Evolutionary conservation across 2,329 filamentous ascomycete species (phyloP).

Genomic region (Alternaria sp.): DNA sequence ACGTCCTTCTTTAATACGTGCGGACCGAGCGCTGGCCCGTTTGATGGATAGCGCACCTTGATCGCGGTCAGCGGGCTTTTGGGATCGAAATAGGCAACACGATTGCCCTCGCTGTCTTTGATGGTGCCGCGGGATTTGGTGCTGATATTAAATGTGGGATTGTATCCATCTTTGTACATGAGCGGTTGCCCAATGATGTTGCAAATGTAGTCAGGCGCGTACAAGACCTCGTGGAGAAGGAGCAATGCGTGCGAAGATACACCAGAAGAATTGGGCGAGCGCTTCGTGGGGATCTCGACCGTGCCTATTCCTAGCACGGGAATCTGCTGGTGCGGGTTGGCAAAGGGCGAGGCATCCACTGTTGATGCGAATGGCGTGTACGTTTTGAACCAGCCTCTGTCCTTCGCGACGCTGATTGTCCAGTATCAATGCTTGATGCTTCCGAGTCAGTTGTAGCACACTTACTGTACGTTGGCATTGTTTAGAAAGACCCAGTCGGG

Average conservation of each 20-base stretch:
- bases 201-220: constrained; percentile 23
- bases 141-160: background rate
- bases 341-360: constrained; percentile 3
- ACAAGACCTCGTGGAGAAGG: constrained; percentile 27
- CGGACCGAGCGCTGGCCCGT: constrained; percentile 4
- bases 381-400: constrained; percentile 32
- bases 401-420: constrained; percentile 18
- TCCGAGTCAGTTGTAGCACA: background rate
- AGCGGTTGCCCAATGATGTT: constrained; percentile 24
- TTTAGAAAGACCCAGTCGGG: constrained; percentile 24
- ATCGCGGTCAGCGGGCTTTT: constrained; percentile 7
- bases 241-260: constrained; percentile 11
- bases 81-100: constrained; percentile 24
- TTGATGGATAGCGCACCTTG: constrained; percentile 16
- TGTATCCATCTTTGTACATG: constrained; percentile 4
- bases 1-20: background rate
- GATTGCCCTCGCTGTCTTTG: constrained; percentile 9
- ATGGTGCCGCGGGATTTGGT: background rate
- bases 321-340: background rate
- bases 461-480: constrained; percentile 27
- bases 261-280: constrained; percentile 1
- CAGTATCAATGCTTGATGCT: background rate
- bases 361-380: constrained; percentile 29
- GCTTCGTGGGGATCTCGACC: constrained; percentile 23
- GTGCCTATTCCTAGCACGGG: constrained; percentile 25